Percentiles rank a stretch among this genome's conserved stretches.
These are phyloP conservation scores for Hemileccinum impolitum DNA, from an alignment of 768 basidiomycete species.

Conservation along the genomic window DNA sequence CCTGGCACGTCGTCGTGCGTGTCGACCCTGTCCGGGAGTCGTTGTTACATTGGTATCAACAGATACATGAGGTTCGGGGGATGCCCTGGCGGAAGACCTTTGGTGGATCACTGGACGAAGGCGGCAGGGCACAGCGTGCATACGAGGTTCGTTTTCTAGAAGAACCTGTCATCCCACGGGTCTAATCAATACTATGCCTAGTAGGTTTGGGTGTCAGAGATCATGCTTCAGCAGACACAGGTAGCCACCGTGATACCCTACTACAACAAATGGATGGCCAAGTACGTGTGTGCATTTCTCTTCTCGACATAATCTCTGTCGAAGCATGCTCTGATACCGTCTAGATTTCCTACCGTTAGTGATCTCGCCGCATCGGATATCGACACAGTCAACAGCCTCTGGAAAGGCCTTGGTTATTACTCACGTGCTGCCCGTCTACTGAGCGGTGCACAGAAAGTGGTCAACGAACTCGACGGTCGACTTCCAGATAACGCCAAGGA, in stretches of 20 bases:
- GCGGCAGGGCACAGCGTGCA: slow-evolving; percentile 77
- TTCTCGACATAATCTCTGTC: background rate
- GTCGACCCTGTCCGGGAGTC: slow-evolving; percentile 43
- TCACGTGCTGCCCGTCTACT: slow-evolving; percentile 81
- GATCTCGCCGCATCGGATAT: slow-evolving; percentile 70
- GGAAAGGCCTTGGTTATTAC: slow-evolving; percentile 94
- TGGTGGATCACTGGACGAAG: slow-evolving; percentile 46
- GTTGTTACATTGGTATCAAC: slow-evolving; percentile 68
- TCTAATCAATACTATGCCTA: background rate
- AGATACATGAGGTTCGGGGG: slow-evolving; percentile 60
- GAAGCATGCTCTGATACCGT: background rate
- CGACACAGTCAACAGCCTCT: slow-evolving; percentile 83
- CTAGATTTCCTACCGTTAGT: slow-evolving; percentile 77
- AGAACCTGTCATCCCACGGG: background rate
- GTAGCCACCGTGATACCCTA: slow-evolving; percentile 93
- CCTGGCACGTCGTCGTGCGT: slow-evolving; percentile 45
- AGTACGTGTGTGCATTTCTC: slow-evolving; percentile 39
- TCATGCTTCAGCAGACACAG: slow-evolving; percentile 97
- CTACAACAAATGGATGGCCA: slow-evolving; percentile 84
- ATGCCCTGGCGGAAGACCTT: slow-evolving; percentile 93
- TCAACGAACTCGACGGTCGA: slow-evolving; percentile 59
- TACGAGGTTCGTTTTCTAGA: slow-evolving; percentile 65
- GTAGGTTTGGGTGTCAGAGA: slow-evolving; percentile 87
- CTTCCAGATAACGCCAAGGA: slow-evolving; percentile 79
- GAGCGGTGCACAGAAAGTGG: slow-evolving; percentile 76